Conservation (phyloP, 805 yeast species). For the Wickerhamiella cacticola region DNA sequence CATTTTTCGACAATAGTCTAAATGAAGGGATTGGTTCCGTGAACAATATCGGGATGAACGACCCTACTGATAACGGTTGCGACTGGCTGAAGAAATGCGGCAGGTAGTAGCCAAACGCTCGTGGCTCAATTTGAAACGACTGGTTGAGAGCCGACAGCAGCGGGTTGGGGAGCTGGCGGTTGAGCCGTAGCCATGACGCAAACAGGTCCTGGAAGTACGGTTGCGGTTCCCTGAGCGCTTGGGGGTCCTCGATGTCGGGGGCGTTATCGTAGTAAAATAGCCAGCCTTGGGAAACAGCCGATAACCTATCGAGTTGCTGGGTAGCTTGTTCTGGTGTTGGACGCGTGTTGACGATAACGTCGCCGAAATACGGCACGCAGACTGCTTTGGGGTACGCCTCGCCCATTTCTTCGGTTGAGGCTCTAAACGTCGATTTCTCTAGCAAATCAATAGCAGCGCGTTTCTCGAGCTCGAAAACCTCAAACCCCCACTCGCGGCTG, state of each 20-base stretch:
- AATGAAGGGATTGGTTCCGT: conserved; percentile 45
- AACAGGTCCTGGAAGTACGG: conserved; percentile 17
- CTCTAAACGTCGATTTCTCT: conserved; percentile 61
- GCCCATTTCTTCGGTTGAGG: conserved; percentile 67
- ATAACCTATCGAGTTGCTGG: conserved; percentile 41
- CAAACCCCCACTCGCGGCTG: conserved; percentile 83
- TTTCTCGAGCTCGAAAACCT: conserved; percentile 75
- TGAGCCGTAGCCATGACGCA: conserved; percentile 36
- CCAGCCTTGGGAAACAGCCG: conserved; percentile 74
- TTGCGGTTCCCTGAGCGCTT: conserved; percentile 25
- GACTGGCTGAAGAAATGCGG: conserved; percentile 36
- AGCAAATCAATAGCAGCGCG: conserved; percentile 46
- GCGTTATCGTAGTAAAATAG: conserved; percentile 49
- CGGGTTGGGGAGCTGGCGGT: conserved; percentile 14
- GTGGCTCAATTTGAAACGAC: conserved; percentile 56
- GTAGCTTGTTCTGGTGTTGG: conserved; percentile 2
- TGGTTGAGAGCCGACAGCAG: conserved; percentile 13
- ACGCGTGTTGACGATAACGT: conserved; percentile 40
- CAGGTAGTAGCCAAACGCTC: conserved; percentile 36
- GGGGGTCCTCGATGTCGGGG: conserved; percentile 31
- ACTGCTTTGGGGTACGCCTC: conserved; percentile 57
- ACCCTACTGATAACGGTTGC: conserved; percentile 49
- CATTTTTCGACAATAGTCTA: conserved; percentile 42
- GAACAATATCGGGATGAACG: conserved; percentile 53
- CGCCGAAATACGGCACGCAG: conserved; percentile 87